Evolutionary conservation across 345 rosid species (phyloP).

Genomic region (Geranium brycei): DNA sequence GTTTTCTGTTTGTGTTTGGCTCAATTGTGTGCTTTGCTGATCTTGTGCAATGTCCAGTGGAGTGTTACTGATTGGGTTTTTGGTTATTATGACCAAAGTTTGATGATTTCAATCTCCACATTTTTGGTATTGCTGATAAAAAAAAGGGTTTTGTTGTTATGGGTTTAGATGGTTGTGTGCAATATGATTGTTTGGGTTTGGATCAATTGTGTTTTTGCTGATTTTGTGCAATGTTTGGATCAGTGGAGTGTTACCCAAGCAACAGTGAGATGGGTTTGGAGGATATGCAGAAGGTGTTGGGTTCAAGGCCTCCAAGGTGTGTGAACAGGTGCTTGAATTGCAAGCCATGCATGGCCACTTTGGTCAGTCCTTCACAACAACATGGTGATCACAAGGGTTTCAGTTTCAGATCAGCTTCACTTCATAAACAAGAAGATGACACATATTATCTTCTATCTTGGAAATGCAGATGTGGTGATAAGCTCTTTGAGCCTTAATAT

Average conservation of each 20-base stretch:
- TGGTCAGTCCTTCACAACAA: constrained; percentile 23
- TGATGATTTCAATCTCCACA: too few species aligned
- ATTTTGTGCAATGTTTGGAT: background rate
- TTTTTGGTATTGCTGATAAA: too few species aligned
- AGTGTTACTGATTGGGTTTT: too few species aligned
- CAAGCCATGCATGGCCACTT: constrained; percentile 54
- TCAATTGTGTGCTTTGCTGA: too few species aligned
- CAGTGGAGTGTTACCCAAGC: background rate
- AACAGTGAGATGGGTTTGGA: constrained; percentile 9
- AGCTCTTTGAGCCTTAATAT: constrained; percentile 33
- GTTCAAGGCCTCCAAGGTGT: constrained; percentile 72
- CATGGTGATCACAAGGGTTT: background rate
- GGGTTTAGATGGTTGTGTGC: too few species aligned
- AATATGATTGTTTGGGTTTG: background rate
- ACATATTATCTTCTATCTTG: constrained; percentile 56
- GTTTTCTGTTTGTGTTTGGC: too few species aligned
- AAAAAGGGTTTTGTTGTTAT: too few species aligned
- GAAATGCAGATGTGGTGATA: constrained; percentile 58
- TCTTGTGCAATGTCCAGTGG: too few species aligned
- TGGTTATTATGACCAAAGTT: too few species aligned
- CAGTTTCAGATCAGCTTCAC: background rate
- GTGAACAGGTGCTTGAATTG: constrained; percentile 49
- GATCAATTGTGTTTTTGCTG: background rate
- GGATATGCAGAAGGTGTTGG: constrained; percentile 30
- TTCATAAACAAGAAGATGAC: constrained; percentile 10